Percentiles rank a stretch among this genome's conserved stretches.
These are phyloP conservation scores for Hymenochaete sp. DNA, from an alignment of 1,284 basidiomycete genomes.

Conservation along the genomic window DNA sequence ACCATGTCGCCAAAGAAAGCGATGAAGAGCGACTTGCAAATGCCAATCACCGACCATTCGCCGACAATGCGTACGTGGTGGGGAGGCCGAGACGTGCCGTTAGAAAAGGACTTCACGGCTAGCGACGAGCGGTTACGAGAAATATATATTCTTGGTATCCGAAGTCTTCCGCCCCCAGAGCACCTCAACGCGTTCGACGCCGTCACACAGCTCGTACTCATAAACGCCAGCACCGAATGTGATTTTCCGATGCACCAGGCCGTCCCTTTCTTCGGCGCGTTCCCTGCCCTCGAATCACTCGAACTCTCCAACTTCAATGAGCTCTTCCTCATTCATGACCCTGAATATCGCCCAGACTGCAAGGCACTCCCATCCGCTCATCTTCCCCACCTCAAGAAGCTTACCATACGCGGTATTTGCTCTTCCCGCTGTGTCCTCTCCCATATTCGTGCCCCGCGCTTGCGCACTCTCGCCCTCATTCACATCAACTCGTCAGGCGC, in stretches of 20 bases:
- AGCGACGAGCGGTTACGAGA: slow-evolving; percentile 4
- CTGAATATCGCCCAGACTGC: slow-evolving; percentile 19
- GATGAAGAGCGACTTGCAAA: slow-evolving; percentile 8
- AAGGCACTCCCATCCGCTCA: slow-evolving; percentile 26
- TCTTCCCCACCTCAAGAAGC: slow-evolving; percentile 44
- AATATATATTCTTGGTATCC: slow-evolving; percentile 12
- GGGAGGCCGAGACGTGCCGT: slow-evolving; percentile 3
- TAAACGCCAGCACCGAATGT: slow-evolving; percentile 24
- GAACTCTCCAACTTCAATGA: slow-evolving; percentile 42
- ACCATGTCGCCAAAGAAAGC: slow-evolving; percentile 9
- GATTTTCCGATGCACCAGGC: slow-evolving; percentile 30
- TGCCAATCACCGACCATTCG: neutral
- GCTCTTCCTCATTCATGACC: slow-evolving; percentile 28
- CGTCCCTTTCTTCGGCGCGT: slow-evolving; percentile 47
- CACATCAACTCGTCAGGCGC: slow-evolving; percentile 51
- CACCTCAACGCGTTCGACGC: slow-evolving; percentile 27
- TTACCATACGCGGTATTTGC: slow-evolving; percentile 50
- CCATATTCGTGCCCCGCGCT: slow-evolving; percentile 45
- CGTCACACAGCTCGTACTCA: slow-evolving; percentile 20
- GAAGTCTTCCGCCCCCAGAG: slow-evolving; percentile 4
- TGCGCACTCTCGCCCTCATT: slow-evolving; percentile 50
- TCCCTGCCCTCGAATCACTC: slow-evolving; percentile 50
- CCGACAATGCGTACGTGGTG: slow-evolving; percentile 6
- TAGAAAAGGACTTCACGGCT: slow-evolving; percentile 8
- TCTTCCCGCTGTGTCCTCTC: slow-evolving; percentile 56